A percentile compares a stretch with the other conserved stretches of the same genome.
phyloP scores from a whole-genome alignment of 2,329 filamentous ascomycete species.

The Paraconiothyrium sp. region DNA sequence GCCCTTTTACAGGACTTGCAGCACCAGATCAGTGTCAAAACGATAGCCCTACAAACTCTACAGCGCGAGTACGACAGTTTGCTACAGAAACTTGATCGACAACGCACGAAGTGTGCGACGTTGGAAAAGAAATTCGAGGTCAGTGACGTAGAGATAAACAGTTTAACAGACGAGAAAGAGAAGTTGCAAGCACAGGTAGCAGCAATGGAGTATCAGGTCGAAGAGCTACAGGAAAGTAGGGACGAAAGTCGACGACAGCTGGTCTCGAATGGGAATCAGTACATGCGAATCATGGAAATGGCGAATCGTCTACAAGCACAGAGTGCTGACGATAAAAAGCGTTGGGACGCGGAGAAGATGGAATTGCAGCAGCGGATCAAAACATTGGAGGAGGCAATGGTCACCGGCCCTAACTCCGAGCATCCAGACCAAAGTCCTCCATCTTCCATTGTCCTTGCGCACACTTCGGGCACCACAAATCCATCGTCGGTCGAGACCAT shows the following conservation, averaged over 20 bases:
- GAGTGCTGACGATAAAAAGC: slow-evolving; percentile 54
- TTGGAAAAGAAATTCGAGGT: slow-evolving; percentile 57
- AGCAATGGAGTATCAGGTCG: slow-evolving; percentile 59
- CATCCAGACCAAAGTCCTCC: slow-evolving; percentile 2
- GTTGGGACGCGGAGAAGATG: slow-evolving; percentile 52
- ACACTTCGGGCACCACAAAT: slow-evolving; percentile 8
- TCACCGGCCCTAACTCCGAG: slow-evolving; percentile 26
- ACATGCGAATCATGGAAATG: slow-evolving; percentile 62
- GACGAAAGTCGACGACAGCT: slow-evolving; percentile 57
- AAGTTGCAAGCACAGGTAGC: slow-evolving; percentile 58
- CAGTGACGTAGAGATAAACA: slow-evolving; percentile 56
- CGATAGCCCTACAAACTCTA: slow-evolving; percentile 61
- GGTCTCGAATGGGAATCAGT: slow-evolving; percentile 58
- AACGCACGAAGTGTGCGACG: slow-evolving; percentile 59
- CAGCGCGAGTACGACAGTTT: slow-evolving; percentile 65
- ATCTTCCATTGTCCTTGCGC: slow-evolving; percentile 15
- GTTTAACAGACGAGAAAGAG: slow-evolving; percentile 61
- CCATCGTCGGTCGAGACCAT: slow-evolving; percentile 37
- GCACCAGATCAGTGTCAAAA: slow-evolving; percentile 64
- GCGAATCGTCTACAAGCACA: slow-evolving; percentile 57
- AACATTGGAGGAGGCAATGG: slow-evolving; percentile 49
- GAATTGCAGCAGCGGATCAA: slow-evolving; percentile 48
- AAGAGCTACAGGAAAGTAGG: slow-evolving; percentile 59
- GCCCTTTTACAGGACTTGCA: slow-evolving; percentile 61
- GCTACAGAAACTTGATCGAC: slow-evolving; percentile 61